Base-by-base conservation (phyloP, 2,329 filamentous ascomycete species). In the Xylaria sp. region DNA sequence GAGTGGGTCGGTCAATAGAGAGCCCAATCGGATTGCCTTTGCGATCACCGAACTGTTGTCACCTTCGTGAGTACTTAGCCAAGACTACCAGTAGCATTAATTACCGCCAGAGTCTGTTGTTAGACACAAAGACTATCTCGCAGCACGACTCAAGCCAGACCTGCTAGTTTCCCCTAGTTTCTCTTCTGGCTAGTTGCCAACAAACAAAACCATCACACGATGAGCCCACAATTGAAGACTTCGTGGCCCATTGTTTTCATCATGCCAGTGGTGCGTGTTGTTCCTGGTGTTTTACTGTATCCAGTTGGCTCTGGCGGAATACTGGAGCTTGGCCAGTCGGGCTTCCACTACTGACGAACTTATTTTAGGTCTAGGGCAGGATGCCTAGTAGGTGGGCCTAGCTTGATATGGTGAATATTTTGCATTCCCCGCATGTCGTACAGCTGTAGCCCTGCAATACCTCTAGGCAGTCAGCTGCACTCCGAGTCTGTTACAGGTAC, bases 341-440 rank as follows among this genome's bases (percentile, higher is more conserved):
- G 52, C 59, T 66, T 51, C 66, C 66, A 46, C 58, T 39, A 44
- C 13, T 28, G 50, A 18, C 12, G 50, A 54, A 37, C 10, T 37
- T 37, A 37, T 6, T 25, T 54, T 7, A 6, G 28, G 28, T 10
- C 18, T 28, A 4, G 39, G 46, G 13, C 44, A 2, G 23, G 54
- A 58, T 25, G 52, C 31, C 39, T 60, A 50, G 56, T 34, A 13
- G 44, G 65, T 68, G 66, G 66, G 41, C 41, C 41, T 46, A 46
- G 15, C 41, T 46, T 4, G 61, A 50, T 56, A 60, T 46, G 31
- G 54, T 54, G 25, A 67, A 60, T 54, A 58, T 61, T 56, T 62
- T 52, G 41, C 57, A 37, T 44, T 52, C 66, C 61, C 61, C 62
- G 66, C 66, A 62, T 46, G n/a, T 55, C 63, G 23, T 39, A 54